phyloP scores from a whole-genome alignment of 2,329 filamentous ascomycete species.

The Dendryphion nanum region DNA sequence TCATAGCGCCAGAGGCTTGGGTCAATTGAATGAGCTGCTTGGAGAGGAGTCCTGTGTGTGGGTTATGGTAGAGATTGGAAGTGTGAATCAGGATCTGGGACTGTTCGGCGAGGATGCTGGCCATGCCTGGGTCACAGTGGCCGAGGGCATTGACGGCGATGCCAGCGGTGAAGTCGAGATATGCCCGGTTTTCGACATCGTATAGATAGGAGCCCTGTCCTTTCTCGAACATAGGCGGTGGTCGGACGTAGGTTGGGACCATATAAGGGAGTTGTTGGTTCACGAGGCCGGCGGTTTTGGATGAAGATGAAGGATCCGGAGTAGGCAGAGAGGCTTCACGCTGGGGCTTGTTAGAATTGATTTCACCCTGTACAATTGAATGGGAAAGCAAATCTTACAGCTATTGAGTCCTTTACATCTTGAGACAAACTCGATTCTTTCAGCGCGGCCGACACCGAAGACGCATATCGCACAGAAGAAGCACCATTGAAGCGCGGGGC shows the following conservation, averaged over 20 bases:
- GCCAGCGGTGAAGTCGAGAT: constrained; percentile 91
- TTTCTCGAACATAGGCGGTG: constrained; percentile 83
- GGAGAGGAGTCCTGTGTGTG: constrained; percentile 88
- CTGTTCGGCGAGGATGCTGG: constrained; percentile 74
- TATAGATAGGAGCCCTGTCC: constrained; percentile 85
- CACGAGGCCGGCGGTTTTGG: constrained; percentile 71
- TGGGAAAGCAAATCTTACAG: constrained; percentile 24
- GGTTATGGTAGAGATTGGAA: constrained; percentile 96
- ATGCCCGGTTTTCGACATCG: constrained; percentile 85
- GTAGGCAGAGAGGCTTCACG: constrained; percentile 54
- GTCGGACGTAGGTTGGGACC: constrained; percentile 92
- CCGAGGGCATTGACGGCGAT: constrained; percentile 94
- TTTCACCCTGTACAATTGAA: not conserved
- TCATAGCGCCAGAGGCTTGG: constrained; percentile 74
- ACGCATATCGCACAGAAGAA: constrained; percentile 36
- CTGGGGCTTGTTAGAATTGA: constrained; percentile 16
- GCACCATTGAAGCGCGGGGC: constrained; percentile 18
- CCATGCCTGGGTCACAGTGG: constrained; percentile 80
- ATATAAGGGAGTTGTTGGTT: constrained; percentile 79
- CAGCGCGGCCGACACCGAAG: constrained; percentile 37
- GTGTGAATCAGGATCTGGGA: constrained; percentile 80
- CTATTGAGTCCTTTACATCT: constrained; percentile 42
- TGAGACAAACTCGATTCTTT: constrained; percentile 42
- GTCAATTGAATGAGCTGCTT: constrained; percentile 83
- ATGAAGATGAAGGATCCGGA: constrained; percentile 71